These are phyloP conservation scores for Aurinia saxatilis DNA, from an alignment of 345 rosid species.

Conservation along the genomic window DNA sequence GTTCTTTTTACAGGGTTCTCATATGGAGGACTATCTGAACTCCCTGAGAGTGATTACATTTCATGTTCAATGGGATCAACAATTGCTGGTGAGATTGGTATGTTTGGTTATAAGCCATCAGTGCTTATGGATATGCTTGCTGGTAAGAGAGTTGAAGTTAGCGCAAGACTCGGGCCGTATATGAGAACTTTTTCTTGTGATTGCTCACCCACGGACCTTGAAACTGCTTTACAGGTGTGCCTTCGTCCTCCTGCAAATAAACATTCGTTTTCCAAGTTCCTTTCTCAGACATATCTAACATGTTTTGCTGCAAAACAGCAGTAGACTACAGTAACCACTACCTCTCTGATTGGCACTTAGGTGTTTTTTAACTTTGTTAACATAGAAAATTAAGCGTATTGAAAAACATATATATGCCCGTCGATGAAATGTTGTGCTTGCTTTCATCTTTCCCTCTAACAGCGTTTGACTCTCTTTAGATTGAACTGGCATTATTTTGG, in stretches of 20 bases:
- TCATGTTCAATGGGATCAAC: conserved; percentile 85
- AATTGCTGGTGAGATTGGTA: conserved; percentile 87
- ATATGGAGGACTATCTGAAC: conserved; percentile 91
- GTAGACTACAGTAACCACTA: background rate
- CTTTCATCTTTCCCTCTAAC: background rate
- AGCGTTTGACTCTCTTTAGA: background rate
- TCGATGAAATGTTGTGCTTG: background rate
- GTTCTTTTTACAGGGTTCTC: conserved; percentile 89
- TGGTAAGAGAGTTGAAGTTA: conserved; percentile 91
- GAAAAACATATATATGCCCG: background rate
- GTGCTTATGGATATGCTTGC: conserved; percentile 90
- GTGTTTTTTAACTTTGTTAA: conserved; percentile 5
- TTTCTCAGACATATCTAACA: background rate
- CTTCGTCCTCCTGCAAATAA: conserved; percentile 8
- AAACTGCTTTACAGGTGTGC: conserved; percentile 90
- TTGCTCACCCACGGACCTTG: conserved; percentile 87
- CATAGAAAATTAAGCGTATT: background rate
- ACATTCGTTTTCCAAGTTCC: background rate
- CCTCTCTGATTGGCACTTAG: background rate
- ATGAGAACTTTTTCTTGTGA: conserved; percentile 79
- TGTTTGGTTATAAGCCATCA: conserved; percentile 83
- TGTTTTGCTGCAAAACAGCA: background rate
- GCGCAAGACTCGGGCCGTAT: conserved; percentile 69
- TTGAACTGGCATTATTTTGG: background rate
- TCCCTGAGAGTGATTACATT: conserved; percentile 66